Base-by-base conservation (phyloP, 2,329 filamentous ascomycete species). In the Cladosporium sp. region DNA sequence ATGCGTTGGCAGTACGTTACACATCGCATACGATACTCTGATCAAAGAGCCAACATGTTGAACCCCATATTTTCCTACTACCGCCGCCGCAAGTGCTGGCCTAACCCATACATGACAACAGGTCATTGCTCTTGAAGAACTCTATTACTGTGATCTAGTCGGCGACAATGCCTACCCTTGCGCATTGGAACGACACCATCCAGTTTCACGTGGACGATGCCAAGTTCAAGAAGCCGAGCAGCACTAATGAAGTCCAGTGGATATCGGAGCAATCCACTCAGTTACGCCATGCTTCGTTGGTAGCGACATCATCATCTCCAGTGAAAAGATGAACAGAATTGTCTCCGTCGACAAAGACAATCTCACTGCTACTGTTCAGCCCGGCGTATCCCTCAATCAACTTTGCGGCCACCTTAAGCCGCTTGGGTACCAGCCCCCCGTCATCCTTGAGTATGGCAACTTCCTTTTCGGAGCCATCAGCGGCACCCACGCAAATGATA, bases 401-500 rank as follows among this genome's bases (percentile, higher is more conserved):
- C 40, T 55, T 6, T 55, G 53, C 32, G 35, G 28, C 18, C 38
- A 53, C 35, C 49, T 55, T 22, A 53, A 55, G 28, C 49, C 48
- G 4, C 43, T 52, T 28, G 55, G 49, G 9, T 50, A 43, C 14
- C 53, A 57, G 32, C 40, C 44, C 11, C 48, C 55, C 7, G 55
- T 57, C 10, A 48, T 54, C 3, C 53, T 57, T 4, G 55, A 57
- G 34, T 54, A 42, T 11, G 55, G 55, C n/a, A 52, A 57, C 32
- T 57, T 57, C 31, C 34, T 55, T 8, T 55, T 53, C 8, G 53
- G 53, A 9, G 49, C 53, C 2, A 42, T 53, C 9, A 46, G 41
- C 5, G 53, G 53, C 4, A 55, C 53, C 4, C 43, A 49, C 8
- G 53, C 53, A 4, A 55, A 55, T 22, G 49, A 55, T 10, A 46